phyloP scores from a whole-genome alignment of 768 basidiomycete genomes.

The Clavaria fumosa region DNA sequence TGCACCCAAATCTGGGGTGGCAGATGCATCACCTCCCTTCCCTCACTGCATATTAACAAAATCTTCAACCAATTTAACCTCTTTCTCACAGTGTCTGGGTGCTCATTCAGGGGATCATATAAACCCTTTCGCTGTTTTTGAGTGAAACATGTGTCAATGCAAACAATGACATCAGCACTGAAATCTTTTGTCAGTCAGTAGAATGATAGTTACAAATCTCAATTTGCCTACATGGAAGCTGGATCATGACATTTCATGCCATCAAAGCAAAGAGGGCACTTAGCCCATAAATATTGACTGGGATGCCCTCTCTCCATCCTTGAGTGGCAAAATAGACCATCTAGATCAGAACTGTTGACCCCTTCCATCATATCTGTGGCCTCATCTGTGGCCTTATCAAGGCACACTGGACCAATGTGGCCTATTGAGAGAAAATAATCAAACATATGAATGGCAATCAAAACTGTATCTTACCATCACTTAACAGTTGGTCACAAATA shows the following conservation, averaged over 20 bases:
- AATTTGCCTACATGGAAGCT: slow-evolving; percentile 8
- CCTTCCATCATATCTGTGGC: too few species aligned
- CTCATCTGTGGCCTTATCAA: too few species aligned
- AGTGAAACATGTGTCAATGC: slow-evolving; percentile 20
- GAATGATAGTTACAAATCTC: slow-evolving; percentile 3
- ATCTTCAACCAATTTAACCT: slow-evolving; percentile 12
- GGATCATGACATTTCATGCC: slow-evolving; percentile 7
- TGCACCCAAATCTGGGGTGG: slow-evolving; percentile 7
- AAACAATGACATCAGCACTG: slow-evolving; percentile 17
- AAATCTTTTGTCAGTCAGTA: neutral
- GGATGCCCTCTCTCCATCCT: too few species aligned
- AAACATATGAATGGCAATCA: too few species aligned
- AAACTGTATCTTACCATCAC: too few species aligned
- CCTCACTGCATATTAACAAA: slow-evolving; percentile 10
- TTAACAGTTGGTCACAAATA: too few species aligned
- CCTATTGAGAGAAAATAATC: too few species aligned
- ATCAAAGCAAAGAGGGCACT: slow-evolving; percentile 18
- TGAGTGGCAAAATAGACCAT: too few species aligned
- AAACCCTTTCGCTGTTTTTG: slow-evolving; percentile 16
- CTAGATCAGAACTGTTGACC: too few species aligned
- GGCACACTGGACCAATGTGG: too few species aligned
- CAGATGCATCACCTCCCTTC: neutral
- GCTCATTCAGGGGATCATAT: slow-evolving; percentile 10
- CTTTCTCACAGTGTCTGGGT: slow-evolving; percentile 11
- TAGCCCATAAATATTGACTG: slow-evolving; percentile 11